Conservation (phyloP, 2,329 filamentous ascomycete species). For the Sporothrix brasiliensis region DNA sequence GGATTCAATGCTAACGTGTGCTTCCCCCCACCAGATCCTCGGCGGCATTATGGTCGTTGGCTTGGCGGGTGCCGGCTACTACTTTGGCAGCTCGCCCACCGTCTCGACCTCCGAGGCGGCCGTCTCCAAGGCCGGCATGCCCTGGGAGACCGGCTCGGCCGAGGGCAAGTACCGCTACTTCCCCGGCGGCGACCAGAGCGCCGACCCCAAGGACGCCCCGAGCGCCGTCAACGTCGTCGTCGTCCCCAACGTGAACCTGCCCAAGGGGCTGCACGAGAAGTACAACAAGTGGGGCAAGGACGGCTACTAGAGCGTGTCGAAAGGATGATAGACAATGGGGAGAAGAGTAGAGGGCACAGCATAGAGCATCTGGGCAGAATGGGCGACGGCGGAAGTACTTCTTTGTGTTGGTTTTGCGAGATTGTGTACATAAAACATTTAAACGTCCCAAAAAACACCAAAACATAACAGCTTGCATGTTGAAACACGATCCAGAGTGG, state of each 20-base stretch:
- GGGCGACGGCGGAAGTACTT: neutral
- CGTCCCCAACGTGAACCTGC: constrained; percentile 88
- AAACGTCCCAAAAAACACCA: constrained; percentile 21
- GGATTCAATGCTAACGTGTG: constrained; percentile 23
- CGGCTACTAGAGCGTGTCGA: constrained; percentile 63
- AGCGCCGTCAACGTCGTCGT: constrained; percentile 95
- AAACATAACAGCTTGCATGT: constrained; percentile 5
- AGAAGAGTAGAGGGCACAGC: neutral
- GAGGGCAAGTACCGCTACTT: constrained; percentile 76
- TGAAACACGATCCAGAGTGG: neutral
- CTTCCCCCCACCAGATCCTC: constrained; percentile 66
- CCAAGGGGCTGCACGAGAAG: constrained; percentile 90
- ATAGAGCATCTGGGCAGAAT: neutral
- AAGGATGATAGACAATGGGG: neutral
- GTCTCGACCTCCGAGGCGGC: constrained; percentile 76
- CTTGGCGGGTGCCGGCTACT: constrained; percentile 86
- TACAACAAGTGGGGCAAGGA: constrained; percentile 99
- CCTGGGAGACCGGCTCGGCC: constrained; percentile 75
- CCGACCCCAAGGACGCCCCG: constrained; percentile 82
- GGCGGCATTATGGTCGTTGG: constrained; percentile 87
- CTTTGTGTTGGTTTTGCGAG: constrained; percentile 11
- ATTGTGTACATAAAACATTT: constrained; percentile 26
- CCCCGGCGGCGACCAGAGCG: constrained; percentile 78
- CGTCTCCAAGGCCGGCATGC: constrained; percentile 78
- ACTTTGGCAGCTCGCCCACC: constrained; percentile 85